Evolutionary conservation across 2,329 filamentous ascomycete species (phyloP), one percentile per base, ranked within the genome.

Genomic region (Xylaria sp.): DNA sequence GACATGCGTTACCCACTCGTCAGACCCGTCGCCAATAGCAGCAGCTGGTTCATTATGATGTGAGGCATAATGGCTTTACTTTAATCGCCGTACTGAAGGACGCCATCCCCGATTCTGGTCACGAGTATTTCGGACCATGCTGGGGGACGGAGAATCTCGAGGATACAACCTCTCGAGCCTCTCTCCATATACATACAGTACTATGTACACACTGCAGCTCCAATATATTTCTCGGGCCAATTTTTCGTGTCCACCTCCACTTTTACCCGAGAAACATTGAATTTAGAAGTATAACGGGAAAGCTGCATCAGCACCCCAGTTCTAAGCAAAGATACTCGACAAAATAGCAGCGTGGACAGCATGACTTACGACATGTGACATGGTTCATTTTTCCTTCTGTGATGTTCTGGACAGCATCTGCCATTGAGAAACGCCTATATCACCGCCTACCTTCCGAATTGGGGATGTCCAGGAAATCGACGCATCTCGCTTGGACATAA

Each of bases 361-460:
- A 52, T 52, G 25, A 32, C 43, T 20, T 23, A 13, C 25, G 15
- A 52, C 28, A n/a, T 52, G 48, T 52, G 48, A 55, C 36, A 23
- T 36, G 30, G 34, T 18, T 20, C 13, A 20, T 15, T 55, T 23
- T 23, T 36, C 50, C 15, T 23, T 23, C 52, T 55, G 8, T 34
- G 30, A 15, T 55, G 32, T 36, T 23, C 15, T 10, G 13, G 20
- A 34, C 39, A 25, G 48, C 30, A 36, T 63, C 36, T 56, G 60
- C 41, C 43, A 41, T 50, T 45, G 20, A 9, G 34, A 50, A 15
- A 60, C 28, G 41, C 36, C 43, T 60, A 36, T 56, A 52, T 68
- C 25, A 28, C 58, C 43, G 23, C 48, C 39, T 66, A 66, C 66
- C 66, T 68, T 66, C 66, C 60, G 23, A 50, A 61, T 66, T 63